Base-by-base conservation (phyloP, 2,329 filamentous ascomycete species). In the Verticillium longisporum region DNA sequence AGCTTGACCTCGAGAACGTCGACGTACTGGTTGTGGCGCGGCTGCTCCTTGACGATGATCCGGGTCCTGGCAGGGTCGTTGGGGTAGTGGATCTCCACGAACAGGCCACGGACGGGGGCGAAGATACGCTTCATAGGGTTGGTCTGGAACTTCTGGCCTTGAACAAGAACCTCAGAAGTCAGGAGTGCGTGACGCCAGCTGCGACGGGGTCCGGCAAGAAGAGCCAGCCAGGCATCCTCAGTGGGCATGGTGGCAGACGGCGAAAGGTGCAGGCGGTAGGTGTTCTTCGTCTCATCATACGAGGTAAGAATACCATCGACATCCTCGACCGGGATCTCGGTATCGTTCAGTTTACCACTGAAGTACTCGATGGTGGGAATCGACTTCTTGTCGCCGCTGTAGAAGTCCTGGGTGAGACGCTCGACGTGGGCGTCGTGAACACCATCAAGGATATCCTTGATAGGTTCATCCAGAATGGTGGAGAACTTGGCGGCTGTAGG, bases 111-210 rank as follows among this genome's bases (percentile, higher is more conserved):
- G 14, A 87, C 85, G 14, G 95, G 95, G 11, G 91, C 88, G 66
- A 98, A 94, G 62, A 99, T 92, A 61, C 94, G 88, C 73, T 88
- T 90, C 78, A 97, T 90, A 0, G 95, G 95, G 77, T 99, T 99
- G 61, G 92, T 96, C 79, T 98, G 92, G 80, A 97, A 98, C 72
- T 96, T 92, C 74, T 97, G 90, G 15, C 93, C 95, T 75, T 99
- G 95, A 4, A 97, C 91, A 66, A 97, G 88, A 33, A 97, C 90
- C 67, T 99, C 94, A 0, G 93, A 90, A 62, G 92, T 91, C 76
- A 99, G 94, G 62, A 99, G 86, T 33, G 95, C 95, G 72, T 97
- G 92, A 62, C 94, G 87, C 95, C 95, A 99, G 57, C 91, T 97
- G 71, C 93, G 91, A 63, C 83, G 87, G 57, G 87, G 84, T 18